A percentile compares a stretch with the other conserved stretches of the same genome.
These are phyloP conservation scores for Lactarius pseudohatsudake DNA, from an alignment of 768 basidiomycete species.

Conservation along the genomic window DNA sequence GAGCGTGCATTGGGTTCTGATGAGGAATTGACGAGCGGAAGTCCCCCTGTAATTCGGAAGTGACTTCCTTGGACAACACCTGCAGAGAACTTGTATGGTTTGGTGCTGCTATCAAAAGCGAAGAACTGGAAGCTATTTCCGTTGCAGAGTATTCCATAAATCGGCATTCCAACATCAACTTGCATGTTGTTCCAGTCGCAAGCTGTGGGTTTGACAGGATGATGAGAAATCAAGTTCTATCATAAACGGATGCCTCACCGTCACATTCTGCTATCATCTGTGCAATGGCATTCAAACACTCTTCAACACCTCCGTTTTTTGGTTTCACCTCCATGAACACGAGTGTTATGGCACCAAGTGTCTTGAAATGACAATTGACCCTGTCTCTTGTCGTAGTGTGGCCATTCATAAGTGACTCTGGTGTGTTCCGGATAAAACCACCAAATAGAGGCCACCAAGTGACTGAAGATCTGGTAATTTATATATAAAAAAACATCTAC, in stretches of 20 bases:
- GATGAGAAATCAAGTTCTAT: too few relatives aligned
- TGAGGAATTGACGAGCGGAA: background rate
- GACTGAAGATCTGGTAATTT: background rate
- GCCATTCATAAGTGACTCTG: background rate
- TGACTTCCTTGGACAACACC: background rate
- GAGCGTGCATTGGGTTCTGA: background rate
- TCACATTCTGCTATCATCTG: too few relatives aligned
- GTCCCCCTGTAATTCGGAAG: background rate
- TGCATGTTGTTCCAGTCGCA: background rate
- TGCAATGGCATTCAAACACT: too few relatives aligned
- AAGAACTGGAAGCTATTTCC: background rate
- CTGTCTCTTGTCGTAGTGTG: background rate
- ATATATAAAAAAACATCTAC: background rate
- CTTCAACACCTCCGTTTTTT: too few relatives aligned
- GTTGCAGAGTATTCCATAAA: background rate
- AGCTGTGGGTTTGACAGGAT: background rate
- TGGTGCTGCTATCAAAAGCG: background rate
- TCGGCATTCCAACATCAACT: background rate
- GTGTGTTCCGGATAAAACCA: background rate
- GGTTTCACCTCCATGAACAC: too few relatives aligned
- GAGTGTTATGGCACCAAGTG: background rate
- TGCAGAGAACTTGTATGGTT: background rate
- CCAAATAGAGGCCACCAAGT: background rate
- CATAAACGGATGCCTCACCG: too few relatives aligned
- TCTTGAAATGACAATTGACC: background rate